phyloP scores from a whole-genome alignment of 345 rosid genomes.

The Geranium brycei region DNA sequence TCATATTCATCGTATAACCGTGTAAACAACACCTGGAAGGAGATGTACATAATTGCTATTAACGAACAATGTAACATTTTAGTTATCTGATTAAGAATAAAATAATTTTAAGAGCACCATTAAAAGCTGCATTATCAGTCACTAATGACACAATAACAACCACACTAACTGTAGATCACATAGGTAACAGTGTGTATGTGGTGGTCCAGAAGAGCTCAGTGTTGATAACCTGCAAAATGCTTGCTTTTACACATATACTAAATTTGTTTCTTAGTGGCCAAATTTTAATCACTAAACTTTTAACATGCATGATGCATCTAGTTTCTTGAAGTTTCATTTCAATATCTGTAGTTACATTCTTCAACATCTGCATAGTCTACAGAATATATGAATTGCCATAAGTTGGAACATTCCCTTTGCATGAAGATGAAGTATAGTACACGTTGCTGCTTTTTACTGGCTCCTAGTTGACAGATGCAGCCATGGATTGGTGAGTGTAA shows the following conservation, averaged over 20 bases:
- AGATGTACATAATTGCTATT: constrained; percentile 11
- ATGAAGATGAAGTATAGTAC: not conserved
- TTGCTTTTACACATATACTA: not conserved
- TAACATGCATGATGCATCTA: not conserved
- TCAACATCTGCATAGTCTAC: not conserved
- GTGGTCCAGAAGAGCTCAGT: not conserved
- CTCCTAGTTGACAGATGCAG: not conserved
- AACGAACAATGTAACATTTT: not conserved
- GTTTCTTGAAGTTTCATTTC: not conserved
- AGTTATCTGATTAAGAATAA: not conserved
- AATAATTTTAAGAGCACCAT: not conserved
- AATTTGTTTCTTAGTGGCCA: not conserved
- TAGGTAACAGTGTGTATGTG: not conserved
- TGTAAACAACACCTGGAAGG: constrained; percentile 9
- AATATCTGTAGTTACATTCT: not conserved
- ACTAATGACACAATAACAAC: constrained; percentile 8
- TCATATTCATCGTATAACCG: not conserved
- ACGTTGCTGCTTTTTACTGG: not conserved
- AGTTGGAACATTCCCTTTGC: too few relatives aligned
- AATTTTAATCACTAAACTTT: not conserved
- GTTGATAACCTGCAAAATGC: not conserved
- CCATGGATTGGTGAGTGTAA: not conserved
- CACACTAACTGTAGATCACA: constrained; percentile 2
- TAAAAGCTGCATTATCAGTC: constrained; percentile 4
- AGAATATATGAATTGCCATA: too few relatives aligned